Conservation (phyloP, 805 yeast genomes). For the Candida sanyiensis region DNA sequence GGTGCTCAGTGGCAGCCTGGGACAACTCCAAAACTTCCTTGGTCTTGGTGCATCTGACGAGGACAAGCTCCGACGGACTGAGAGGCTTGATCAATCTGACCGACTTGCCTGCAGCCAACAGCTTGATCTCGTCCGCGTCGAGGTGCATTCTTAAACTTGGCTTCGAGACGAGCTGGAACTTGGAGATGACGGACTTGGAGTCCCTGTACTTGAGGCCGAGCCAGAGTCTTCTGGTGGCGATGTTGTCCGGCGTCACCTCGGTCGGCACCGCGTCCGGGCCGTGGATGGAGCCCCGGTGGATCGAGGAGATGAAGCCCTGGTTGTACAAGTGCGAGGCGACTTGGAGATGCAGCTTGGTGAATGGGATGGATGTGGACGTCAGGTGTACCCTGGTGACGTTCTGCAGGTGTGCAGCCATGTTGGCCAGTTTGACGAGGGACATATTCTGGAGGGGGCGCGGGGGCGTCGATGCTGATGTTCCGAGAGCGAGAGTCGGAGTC, state of each 20-base stretch:
- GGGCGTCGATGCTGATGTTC: background rate
- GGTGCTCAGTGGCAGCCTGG: conserved; percentile 73
- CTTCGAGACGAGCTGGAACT: conserved; percentile 69
- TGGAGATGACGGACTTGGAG: conserved; percentile 67
- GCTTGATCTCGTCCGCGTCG: conserved; percentile 55
- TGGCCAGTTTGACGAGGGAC: conserved; percentile 83
- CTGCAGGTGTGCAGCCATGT: conserved; percentile 83
- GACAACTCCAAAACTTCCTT: conserved; percentile 62
- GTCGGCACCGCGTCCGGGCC: conserved; percentile 80
- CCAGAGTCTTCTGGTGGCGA: conserved; percentile 86
- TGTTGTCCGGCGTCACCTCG: conserved; percentile 80
- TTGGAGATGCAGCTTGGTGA: conserved; percentile 75
- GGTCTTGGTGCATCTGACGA: conserved; percentile 47
- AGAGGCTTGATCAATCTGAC: conserved; percentile 74
- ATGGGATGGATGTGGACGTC: conserved; percentile 75
- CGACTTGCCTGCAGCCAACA: conserved; percentile 68
- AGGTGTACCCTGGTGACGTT: conserved; percentile 75
- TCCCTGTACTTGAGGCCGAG: conserved; percentile 76
- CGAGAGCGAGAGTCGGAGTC: background rate
- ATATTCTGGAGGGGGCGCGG: conserved; percentile 31
- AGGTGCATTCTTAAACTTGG: conserved; percentile 77
- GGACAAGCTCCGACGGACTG: conserved; percentile 84
- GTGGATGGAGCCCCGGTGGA: conserved; percentile 75
- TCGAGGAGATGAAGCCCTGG: conserved; percentile 81
- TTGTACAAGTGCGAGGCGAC: conserved; percentile 80